Conservation (phyloP, 2,329 filamentous ascomycete species). For the Fusarium irregulare region DNA sequence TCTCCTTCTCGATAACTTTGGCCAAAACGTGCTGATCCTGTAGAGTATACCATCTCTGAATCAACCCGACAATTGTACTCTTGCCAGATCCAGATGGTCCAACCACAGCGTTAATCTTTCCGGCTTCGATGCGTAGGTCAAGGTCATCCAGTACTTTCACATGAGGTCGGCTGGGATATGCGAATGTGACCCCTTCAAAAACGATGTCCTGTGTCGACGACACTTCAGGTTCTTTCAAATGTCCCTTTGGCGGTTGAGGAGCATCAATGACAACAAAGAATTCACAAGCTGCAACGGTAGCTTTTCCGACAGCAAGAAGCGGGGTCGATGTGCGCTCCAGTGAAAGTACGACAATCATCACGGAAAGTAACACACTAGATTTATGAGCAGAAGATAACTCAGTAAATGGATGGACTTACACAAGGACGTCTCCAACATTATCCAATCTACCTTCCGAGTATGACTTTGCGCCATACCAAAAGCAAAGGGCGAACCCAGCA, state of each 20-base stretch:
- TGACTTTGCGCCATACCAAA: constrained; percentile 71
- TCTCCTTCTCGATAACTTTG: constrained; percentile 61
- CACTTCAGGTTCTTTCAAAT: constrained; percentile 53
- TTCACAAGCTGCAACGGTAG: constrained; percentile 67
- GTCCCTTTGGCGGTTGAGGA: constrained; percentile 53
- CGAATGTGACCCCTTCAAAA: constrained; percentile 75
- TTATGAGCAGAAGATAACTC: background rate
- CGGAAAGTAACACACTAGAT: constrained; percentile 63
- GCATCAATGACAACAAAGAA: constrained; percentile 68
- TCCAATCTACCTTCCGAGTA: constrained; percentile 59
- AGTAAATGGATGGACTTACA: constrained; percentile 54
- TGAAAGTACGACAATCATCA: constrained; percentile 68
- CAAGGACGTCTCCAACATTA: constrained; percentile 64
- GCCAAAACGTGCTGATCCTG: constrained; percentile 64
- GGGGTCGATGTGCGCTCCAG: constrained; percentile 68
- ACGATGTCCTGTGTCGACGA: constrained; percentile 54
- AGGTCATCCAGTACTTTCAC: constrained; percentile 72
- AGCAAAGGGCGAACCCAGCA: constrained; percentile 65
- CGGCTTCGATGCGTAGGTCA: constrained; percentile 67
- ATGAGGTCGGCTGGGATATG: constrained; percentile 75
- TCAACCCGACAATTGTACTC: constrained; percentile 76
- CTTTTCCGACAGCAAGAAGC: constrained; percentile 68
- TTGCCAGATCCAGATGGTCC: constrained; percentile 80
- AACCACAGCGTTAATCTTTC: constrained; percentile 79
- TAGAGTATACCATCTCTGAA: constrained; percentile 78